phyloP scores from a whole-genome alignment of 2,329 filamentous ascomycete genomes.

The Colletotrichum lupini region DNA sequence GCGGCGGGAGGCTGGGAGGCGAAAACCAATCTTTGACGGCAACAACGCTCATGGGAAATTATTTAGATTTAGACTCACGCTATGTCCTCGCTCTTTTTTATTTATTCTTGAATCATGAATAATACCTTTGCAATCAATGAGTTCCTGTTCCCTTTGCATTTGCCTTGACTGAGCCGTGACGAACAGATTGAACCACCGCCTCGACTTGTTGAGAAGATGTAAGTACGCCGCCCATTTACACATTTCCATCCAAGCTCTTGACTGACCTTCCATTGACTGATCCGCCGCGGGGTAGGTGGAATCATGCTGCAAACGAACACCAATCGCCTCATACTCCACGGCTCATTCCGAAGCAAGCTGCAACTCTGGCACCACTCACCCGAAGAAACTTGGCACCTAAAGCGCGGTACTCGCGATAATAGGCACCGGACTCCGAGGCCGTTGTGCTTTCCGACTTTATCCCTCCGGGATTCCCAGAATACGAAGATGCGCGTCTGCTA shows the following conservation, averaged over 20 bases:
- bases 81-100: conserved; percentile 9
- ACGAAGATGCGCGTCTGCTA: conserved; percentile 14
- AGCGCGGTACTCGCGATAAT: background rate
- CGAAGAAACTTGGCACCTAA: background rate
- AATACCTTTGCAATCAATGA: background rate
- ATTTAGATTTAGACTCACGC: conserved; percentile 11
- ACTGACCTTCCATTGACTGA: too few species aligned
- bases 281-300: background rate
- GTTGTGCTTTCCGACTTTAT: background rate
- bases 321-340: background rate
- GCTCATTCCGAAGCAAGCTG: background rate
- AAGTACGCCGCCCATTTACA: too few species aligned
- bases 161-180: background rate
- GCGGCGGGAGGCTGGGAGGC: background rate
- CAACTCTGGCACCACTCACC: background rate
- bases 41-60: background rate
- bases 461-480: background rate
- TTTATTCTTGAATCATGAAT: conserved; percentile 6
- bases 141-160: background rate
- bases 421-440: background rate
- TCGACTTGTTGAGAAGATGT: too few species aligned
- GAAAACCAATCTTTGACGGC: background rate
- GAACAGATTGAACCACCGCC: too few species aligned
- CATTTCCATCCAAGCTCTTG: too few species aligned
- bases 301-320: background rate